These are phyloP conservation scores for Talaromyces islandicus DNA, from an alignment of 2,329 filamentous ascomycete species.

Conservation along the genomic window DNA sequence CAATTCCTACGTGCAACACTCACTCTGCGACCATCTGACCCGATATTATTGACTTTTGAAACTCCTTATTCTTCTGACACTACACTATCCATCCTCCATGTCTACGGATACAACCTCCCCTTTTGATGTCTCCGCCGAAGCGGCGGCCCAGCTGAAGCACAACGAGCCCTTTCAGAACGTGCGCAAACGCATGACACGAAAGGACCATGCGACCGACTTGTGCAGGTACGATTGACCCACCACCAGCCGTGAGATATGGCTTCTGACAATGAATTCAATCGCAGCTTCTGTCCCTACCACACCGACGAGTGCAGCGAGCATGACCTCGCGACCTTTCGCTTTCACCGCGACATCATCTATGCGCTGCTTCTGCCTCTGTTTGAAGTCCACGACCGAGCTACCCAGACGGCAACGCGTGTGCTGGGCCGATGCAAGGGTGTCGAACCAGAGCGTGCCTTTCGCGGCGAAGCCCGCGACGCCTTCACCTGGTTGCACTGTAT, in stretches of 20 bases:
- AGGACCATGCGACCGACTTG: slow-evolving; percentile 28
- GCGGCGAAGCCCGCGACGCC: slow-evolving; percentile 50
- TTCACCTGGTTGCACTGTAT: slow-evolving; percentile 57
- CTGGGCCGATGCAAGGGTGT: slow-evolving; percentile 43
- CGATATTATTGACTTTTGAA: not conserved
- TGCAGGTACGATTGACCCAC: slow-evolving; percentile 19
- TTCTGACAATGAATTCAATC: not conserved
- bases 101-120: slow-evolving; percentile 19
- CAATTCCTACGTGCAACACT: not conserved
- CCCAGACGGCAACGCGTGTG: slow-evolving; percentile 44
- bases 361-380: slow-evolving; percentile 54
- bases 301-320: slow-evolving; percentile 23
- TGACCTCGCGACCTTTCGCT: slow-evolving; percentile 33
- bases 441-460: slow-evolving; percentile 54
- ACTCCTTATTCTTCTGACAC: not conserved
- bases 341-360: slow-evolving; percentile 55
- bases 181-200: slow-evolving; percentile 28
- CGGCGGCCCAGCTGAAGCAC: slow-evolving; percentile 24
- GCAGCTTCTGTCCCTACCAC: slow-evolving; percentile 32
- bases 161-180: slow-evolving; percentile 31
- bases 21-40: not conserved
- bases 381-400: slow-evolving; percentile 51
- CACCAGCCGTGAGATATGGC: not conserved
- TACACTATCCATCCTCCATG: not conserved
- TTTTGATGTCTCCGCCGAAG: slow-evolving; percentile 28